Conservation (phyloP, 768 basidiomycete species). For the Pulveroboletus frians region DNA sequence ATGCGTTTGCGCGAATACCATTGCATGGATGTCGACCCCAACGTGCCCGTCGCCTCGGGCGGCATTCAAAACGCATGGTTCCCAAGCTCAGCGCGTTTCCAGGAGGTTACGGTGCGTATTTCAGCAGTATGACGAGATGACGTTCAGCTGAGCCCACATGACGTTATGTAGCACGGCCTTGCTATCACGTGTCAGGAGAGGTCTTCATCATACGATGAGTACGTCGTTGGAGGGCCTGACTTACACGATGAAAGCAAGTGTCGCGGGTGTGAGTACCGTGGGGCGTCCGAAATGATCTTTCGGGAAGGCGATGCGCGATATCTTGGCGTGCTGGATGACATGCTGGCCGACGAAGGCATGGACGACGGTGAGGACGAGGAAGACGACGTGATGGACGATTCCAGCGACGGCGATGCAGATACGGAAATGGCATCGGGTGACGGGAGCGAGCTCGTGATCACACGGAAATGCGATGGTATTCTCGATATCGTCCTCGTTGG, state of each 20-base stretch:
- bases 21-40: conserved; percentile 37
- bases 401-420: conserved; percentile 18
- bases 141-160: neutral
- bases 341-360: conserved; percentile 7
- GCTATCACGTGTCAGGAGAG: conserved; percentile 20
- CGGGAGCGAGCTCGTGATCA: conserved; percentile 20
- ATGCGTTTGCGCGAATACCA: conserved; percentile 56
- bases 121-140: neutral
- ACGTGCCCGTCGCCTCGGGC: conserved; percentile 29
- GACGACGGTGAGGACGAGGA: conserved; percentile 27
- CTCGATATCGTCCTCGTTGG: conserved; percentile 60
- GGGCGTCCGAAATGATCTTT: conserved; percentile 26
- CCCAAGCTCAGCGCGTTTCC: conserved; percentile 16
- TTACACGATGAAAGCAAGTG: conserved; percentile 42
- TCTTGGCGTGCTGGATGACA: conserved; percentile 15
- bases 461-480: conserved; percentile 46
- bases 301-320: conserved; percentile 23
- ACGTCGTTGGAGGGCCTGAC: conserved; percentile 32
- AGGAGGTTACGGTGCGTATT: conserved; percentile 24
- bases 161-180: conserved; percentile 16
- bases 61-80: conserved; percentile 42
- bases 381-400: conserved; percentile 26
- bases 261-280: conserved; percentile 26
- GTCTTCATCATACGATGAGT: conserved; percentile 39
- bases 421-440: conserved; percentile 24